A percentile compares a stretch with the other conserved stretches of the same genome.
phyloP scores from a whole-genome alignment of 2,329 filamentous ascomycete genomes.

The Bipolaris bicolor region DNA sequence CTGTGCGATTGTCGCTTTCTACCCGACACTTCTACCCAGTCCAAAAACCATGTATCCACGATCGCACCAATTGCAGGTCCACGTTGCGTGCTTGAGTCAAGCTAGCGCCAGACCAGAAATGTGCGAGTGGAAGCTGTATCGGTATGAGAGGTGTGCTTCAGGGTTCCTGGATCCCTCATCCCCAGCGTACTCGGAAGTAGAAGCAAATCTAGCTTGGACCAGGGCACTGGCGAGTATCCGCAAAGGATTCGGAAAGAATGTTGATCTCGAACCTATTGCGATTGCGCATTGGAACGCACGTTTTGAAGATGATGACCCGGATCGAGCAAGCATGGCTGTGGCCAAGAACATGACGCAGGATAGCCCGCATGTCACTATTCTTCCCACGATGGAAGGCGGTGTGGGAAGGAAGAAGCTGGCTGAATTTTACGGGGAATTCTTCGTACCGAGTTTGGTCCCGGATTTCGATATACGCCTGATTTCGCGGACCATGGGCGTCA shows the following conservation, averaged over 20 bases:
- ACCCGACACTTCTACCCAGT: constrained; percentile 48
- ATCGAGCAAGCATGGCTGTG: constrained; percentile 39
- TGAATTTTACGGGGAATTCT: constrained; percentile 63
- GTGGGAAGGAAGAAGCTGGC: constrained; percentile 51
- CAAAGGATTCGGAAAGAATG: constrained; percentile 46
- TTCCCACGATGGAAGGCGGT: constrained; percentile 54
- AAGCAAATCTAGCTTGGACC: constrained; percentile 52
- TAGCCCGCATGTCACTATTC: constrained; percentile 44
- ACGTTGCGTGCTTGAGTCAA: constrained; percentile 50
- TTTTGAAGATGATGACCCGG: constrained; percentile 41
- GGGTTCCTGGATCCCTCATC: constrained; percentile 54
- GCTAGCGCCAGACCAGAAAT: constrained; percentile 35
- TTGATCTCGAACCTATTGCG: constrained; percentile 44
- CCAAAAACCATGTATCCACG: constrained; percentile 49
- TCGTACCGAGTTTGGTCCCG: constrained; percentile 60
- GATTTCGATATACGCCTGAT: constrained; percentile 61
- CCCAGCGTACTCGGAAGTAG: constrained; percentile 49
- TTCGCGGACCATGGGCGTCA: constrained; percentile 61
- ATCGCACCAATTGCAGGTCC: constrained; percentile 48
- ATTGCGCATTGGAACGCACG: constrained; percentile 45
- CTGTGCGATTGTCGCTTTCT: constrained; percentile 52
- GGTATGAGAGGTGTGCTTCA: constrained; percentile 45
- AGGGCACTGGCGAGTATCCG: constrained; percentile 48
- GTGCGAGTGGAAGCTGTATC: constrained; percentile 50
- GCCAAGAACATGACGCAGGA: constrained; percentile 43